Conservation (phyloP, 805 yeast species). For the Spathaspora passalidarum region DNA sequence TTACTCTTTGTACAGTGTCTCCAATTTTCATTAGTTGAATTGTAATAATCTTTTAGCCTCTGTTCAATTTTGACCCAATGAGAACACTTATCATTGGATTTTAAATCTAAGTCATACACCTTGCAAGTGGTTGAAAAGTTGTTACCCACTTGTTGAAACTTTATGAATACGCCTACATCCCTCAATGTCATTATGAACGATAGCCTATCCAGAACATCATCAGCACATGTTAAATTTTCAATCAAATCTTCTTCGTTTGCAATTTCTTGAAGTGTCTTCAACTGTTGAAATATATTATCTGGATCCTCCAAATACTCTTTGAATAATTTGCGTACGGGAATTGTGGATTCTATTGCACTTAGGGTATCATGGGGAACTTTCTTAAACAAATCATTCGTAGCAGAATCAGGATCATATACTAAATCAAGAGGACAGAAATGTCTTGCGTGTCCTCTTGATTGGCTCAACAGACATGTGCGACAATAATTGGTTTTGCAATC, state of each 20-base stretch:
- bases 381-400: constrained; percentile 29
- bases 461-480: constrained; percentile 55
- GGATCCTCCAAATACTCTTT: constrained; percentile 30
- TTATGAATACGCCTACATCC: constrained; percentile 53
- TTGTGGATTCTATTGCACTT: constrained; percentile 13
- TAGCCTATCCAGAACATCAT: constrained; percentile 41
- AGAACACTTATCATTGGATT: constrained; percentile 39
- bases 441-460: constrained; percentile 24
- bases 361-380: constrained; percentile 19
- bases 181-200: constrained; percentile 50
- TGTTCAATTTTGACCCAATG: constrained; percentile 47
- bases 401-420: constrained; percentile 27
- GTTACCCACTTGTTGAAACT: constrained; percentile 31
- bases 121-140: constrained; percentile 32
- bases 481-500: constrained; percentile 44
- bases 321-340: constrained; percentile 32
- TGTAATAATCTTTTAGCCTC: constrained; percentile 29
- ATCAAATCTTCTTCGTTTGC: constrained; percentile 26
- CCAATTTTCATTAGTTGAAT: constrained; percentile 29
- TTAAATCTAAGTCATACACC: constrained; percentile 50
- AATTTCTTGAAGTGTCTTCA: constrained; percentile 32
- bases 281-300: constrained; percentile 29
- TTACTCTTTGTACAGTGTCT: constrained; percentile 20
- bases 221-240: constrained; percentile 22
- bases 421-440: constrained; percentile 51